These are phyloP conservation scores for Pestalotiopsis sp. DNA, from an alignment of 2,329 filamentous ascomycete genomes.

Conservation along the genomic window DNA sequence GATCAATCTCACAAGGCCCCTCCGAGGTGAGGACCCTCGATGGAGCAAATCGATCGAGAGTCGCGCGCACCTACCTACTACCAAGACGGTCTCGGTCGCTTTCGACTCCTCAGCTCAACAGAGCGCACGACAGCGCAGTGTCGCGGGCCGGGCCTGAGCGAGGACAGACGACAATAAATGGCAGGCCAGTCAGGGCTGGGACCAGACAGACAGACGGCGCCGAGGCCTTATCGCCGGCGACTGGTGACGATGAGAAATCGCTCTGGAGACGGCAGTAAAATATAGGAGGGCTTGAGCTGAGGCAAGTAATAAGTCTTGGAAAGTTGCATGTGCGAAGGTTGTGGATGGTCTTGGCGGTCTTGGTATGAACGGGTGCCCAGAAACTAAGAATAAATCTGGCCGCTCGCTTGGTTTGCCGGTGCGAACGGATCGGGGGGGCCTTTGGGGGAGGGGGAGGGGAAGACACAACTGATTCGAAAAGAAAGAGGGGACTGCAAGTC, in stretches of 20 bases:
- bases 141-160: background rate
- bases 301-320: slow-evolving; percentile 3
- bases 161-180: background rate
- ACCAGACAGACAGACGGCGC: background rate
- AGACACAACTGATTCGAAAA: background rate
- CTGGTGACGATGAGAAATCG: slow-evolving; percentile 2
- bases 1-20: background rate
- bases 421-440: background rate
- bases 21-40: background rate
- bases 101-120: background rate
- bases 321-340: slow-evolving; percentile 12
- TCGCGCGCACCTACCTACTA: background rate
- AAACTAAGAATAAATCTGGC: slow-evolving; percentile 10
- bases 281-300: slow-evolving; percentile 1
- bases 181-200: background rate
- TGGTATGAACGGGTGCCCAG: slow-evolving; percentile 11
- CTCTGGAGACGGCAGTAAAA: background rate
- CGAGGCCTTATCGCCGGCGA: background rate
- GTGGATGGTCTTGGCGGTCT: slow-evolving; percentile 12
- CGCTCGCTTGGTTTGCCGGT: slow-evolving; percentile 6
- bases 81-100: background rate
- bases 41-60: background rate
- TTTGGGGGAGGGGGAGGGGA: background rate
- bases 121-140: background rate
- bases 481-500: background rate